A percentile compares a stretch with the other conserved stretches of the same genome.
phyloP scores from a whole-genome alignment of 306 rosid genomes.

The Vicia faba region DNA sequence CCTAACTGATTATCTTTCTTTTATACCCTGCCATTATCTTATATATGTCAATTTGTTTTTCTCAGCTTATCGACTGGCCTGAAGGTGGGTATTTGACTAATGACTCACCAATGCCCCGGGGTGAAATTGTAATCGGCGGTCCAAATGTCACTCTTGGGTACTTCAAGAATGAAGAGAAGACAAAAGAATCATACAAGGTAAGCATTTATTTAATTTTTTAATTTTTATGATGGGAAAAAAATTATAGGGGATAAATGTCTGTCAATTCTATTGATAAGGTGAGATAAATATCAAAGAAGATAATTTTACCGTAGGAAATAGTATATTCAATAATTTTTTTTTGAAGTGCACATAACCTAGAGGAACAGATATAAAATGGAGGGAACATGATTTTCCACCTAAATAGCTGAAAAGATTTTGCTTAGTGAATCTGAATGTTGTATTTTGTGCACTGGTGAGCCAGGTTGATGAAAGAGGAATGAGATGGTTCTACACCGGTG shows the following conservation, averaged over 20 bases:
- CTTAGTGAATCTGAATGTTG: conserved; percentile 26
- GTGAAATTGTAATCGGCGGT: conserved; percentile 95
- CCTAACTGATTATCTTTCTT: background rate
- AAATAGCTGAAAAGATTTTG: background rate
- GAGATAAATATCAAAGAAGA: background rate
- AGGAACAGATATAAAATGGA: too few species aligned
- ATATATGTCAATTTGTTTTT: conserved; percentile 30
- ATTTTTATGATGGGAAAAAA: background rate
- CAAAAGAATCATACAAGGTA: conserved; percentile 91
- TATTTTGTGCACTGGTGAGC: conserved; percentile 12
- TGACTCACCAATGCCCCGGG: conserved; percentile 86
- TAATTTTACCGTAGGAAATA: background rate
- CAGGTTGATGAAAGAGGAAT: conserved; percentile 87
- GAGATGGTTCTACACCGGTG: conserved; percentile 99
- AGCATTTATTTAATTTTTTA: background rate
- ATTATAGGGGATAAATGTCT: background rate
- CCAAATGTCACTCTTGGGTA: conserved; percentile 93
- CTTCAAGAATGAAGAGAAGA: conserved; percentile 90
- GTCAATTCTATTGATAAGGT: too few species aligned
- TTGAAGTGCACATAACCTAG: background rate
- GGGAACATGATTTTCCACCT: background rate
- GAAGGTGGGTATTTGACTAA: conserved; percentile 83
- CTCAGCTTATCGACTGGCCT: conserved; percentile 84
- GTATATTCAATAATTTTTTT: background rate
- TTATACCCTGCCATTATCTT: background rate